Evolutionary conservation across 2,329 filamentous ascomycete genomes (phyloP), one percentile per base, ranked within the genome.

Genomic region (Venturia asperata): DNA sequence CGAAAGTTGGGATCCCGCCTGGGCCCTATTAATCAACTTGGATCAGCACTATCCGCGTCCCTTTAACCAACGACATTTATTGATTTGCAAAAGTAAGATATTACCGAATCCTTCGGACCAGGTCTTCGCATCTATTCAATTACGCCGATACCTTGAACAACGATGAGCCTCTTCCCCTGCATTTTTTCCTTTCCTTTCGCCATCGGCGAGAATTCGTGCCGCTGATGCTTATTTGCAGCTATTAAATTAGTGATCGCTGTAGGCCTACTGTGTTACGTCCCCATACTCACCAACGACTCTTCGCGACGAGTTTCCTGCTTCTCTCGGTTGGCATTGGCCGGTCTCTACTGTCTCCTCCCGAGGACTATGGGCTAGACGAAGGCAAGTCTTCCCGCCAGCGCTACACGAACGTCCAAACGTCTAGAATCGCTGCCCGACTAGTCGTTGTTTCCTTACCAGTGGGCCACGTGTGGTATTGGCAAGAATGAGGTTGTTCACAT

Each of bases 401-500:
- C 17, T 55, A 11, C 17, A 30, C 49, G 17, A 1, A 2, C 24
- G 1, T 5, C 17, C 24, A 13, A 13, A 30, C 49, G 34, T 24
- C 11, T 34, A 34, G n/a, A 21, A 1, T 47, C 15, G 47, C n/a
- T 27, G 24, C 15, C 49, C 24, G 13, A 55, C 47, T n/a, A 52
- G 24, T 2, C 4, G 21, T n/a, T 19, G 9, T 5, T 11, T 17
- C 42, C 30, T 39, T 37, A 37, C n/a, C 7, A 13, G n/a, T 15
- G 19, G 2, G 41, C 41, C 3, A 2, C 15, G 41, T 41, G n/a
- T 49, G 21, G 27, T 11, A 19, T 27, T 45, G 41, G 41, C 27
- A 30, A 63, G 34, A 24, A 56, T 64, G 45, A 58, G 43, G 30
- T n/a, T 64, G 13, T 55, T 55, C n/a, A 17, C 34, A 7, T 43